phyloP scores from a whole-genome alignment of 768 basidiomycete genomes.

The Asterophora lycoperdoides region DNA sequence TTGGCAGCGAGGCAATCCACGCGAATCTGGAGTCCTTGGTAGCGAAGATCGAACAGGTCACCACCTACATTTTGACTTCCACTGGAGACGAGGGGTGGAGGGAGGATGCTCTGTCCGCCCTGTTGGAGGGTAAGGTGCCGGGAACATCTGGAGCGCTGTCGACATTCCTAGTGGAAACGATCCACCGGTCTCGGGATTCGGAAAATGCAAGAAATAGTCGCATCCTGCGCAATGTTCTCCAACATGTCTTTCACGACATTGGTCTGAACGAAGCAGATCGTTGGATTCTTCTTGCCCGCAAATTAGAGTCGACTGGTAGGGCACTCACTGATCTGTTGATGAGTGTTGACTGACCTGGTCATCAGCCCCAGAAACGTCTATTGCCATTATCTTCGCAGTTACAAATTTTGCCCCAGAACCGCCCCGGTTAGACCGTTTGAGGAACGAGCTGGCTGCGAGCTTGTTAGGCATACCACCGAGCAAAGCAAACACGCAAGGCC shows the following conservation, averaged over 20 bases:
- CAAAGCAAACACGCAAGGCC: constrained; percentile 65
- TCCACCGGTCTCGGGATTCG: constrained; percentile 26
- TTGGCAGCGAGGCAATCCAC: constrained; percentile 34
- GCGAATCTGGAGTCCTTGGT: constrained; percentile 37
- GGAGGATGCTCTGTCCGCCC: constrained; percentile 31
- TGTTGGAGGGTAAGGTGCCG: constrained; percentile 24
- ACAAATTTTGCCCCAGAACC: constrained; percentile 63
- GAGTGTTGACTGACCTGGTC: background rate
- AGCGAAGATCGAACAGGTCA: constrained; percentile 45
- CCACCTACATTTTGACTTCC: constrained; percentile 60
- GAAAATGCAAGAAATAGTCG: constrained; percentile 55
- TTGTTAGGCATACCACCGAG: constrained; percentile 60
- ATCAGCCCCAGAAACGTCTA: constrained; percentile 64
- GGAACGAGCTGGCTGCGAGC: constrained; percentile 87
- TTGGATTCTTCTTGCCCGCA: constrained; percentile 73
- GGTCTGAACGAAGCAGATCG: constrained; percentile 63
- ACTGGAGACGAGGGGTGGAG: constrained; percentile 50
- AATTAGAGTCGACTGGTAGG: constrained; percentile 59
- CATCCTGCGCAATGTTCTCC: constrained; percentile 57
- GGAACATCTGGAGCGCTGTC: constrained; percentile 21
- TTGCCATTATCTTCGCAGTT: constrained; percentile 62
- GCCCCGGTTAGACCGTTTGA: constrained; percentile 68
- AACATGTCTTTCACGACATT: constrained; percentile 54
- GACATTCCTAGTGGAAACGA: constrained; percentile 26
- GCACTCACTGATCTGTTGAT: background rate